Conservation (phyloP, 139 green algal genomes). For the Chlorella sp. region DNA sequence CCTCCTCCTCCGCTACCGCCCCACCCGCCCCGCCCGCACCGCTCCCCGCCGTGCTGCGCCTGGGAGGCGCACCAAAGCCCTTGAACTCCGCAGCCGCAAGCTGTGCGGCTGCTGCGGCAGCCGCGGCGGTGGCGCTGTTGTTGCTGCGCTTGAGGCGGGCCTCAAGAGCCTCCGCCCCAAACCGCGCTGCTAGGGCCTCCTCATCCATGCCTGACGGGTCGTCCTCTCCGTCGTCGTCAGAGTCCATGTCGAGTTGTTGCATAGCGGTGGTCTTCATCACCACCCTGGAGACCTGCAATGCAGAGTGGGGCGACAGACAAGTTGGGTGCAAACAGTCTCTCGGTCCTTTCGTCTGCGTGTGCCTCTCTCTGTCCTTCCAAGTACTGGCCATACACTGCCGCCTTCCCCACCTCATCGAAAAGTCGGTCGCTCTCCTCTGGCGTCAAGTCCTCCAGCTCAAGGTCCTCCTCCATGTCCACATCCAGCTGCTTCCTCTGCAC, state of each 20-base stretch:
- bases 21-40: too few species aligned
- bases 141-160: background rate
- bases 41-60: background rate
- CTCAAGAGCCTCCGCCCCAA: background rate
- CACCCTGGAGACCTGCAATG: too few species aligned
- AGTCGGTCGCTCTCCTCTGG: background rate
- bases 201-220: background rate
- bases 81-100: background rate
- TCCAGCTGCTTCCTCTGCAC: background rate
- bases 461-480: too few species aligned
- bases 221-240: too few species aligned
- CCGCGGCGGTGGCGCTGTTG: background rate
- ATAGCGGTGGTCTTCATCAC: too few species aligned
- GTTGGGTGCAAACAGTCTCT: too few species aligned
- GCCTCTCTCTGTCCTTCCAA: too few species aligned
- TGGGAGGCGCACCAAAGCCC: background rate
- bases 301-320: too few species aligned
- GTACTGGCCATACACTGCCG: too few species aligned
- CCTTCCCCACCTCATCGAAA: background rate
- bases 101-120: background rate
- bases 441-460: background rate
- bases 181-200: background rate
- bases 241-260: too few species aligned
- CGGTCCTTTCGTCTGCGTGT: too few species aligned
- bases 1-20: too few species aligned